Conservation (phyloP, 148 eudicot genomes). For the Fagopyrum esculentum region DNA sequence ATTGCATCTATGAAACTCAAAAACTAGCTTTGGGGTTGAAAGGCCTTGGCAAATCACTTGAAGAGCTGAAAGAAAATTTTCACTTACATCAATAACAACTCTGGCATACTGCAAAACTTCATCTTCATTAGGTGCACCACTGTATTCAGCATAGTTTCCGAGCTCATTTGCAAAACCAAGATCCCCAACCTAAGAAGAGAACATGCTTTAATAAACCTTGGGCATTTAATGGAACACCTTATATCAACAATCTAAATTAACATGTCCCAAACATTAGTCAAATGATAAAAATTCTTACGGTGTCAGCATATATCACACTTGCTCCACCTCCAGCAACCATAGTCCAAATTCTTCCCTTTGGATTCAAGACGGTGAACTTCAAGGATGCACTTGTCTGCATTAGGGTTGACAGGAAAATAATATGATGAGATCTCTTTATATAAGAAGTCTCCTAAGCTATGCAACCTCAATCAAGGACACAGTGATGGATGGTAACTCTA, state of each 20-base stretch:
- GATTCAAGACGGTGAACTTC: constrained; percentile 71
- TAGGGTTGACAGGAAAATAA: neutral
- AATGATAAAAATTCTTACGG: constrained; percentile 22
- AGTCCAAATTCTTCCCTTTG: constrained; percentile 72
- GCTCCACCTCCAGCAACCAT: constrained; percentile 89
- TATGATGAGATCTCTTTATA: neutral
- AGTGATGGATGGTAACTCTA: neutral
- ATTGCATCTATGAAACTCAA: neutral
- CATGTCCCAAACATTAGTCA: neutral
- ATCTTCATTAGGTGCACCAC: constrained; percentile 78
- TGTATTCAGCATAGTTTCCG: constrained; percentile 71
- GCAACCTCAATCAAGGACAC: neutral
- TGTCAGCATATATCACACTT: constrained; percentile 73
- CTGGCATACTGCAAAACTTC: constrained; percentile 73
- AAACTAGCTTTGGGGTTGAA: neutral
- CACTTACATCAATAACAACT: constrained; percentile 64
- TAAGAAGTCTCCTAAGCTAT: neutral
- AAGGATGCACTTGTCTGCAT: constrained; percentile 76
- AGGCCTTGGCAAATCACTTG: neutral
- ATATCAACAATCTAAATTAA: constrained; percentile 2
- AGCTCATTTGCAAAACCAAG: constrained; percentile 71
- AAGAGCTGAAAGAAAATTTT: neutral
- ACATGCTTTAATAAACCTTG: neutral
- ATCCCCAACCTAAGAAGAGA: constrained; percentile 48
- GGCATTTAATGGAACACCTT: neutral